Base-by-base conservation (phyloP, 805 yeast genomes). In the Candida taoyuanica region DNA sequence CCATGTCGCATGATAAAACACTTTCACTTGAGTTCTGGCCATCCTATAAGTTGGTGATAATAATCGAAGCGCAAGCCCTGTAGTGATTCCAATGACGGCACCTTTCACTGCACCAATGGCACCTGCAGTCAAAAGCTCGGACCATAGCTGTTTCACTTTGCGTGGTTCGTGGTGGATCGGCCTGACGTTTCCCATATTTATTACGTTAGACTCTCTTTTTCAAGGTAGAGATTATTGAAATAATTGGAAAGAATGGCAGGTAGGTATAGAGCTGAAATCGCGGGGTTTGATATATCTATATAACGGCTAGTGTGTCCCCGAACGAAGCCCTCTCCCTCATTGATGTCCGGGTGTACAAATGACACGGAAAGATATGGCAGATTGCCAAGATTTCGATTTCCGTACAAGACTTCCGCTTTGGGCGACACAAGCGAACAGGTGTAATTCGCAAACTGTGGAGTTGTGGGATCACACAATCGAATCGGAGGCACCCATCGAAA, bases 41-140 rank as follows among this genome's bases (percentile, higher is more conserved):
- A 49, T 54, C 36, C 64, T 55, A 40, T 61, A 67, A 1, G 60
- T 52, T 8, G 64, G 60, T 3, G 65, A 62, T 15, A 60, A 55
- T 28, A 64, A 43, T 27, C 63, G 50, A 5, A 68, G 39, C 17
- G 65, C 31, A 5, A 65, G 37, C 1, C 57, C 67, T 2, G 64
- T 46, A 0, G 65, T 46, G 7, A 63, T 24, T 31, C 73, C 65
- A 25, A 67, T 49, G 9, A 63, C 38, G 0, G 64, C 65, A 18
- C 74, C 74, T 43, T 67, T 67, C 1, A 59, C 46, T 1, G 69
- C 72, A 25, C 74, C 74, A 15, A 66, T 50, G 7, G 57, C 54
- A 5, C 66, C 60, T 1, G 73, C 68, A 12, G 55, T 47, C 3
- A 63, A 49, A 6, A 68, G 56, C 59, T 65, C 70, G 23, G 53